Base-by-base conservation (phyloP, 257 asterid species). In the Capsicum baccatum region DNA sequence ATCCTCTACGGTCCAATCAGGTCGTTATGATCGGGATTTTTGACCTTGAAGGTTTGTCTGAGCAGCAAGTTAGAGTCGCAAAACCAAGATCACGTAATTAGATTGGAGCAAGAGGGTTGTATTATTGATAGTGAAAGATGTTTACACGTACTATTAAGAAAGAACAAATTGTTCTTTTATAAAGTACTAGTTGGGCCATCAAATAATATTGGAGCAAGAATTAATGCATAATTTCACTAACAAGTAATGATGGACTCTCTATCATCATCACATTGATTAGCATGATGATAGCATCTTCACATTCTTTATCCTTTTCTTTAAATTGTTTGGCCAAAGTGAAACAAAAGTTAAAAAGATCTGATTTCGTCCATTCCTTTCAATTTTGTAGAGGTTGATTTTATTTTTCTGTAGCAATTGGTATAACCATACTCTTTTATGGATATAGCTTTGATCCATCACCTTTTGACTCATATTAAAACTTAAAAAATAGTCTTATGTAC, bases 251-350 rank as follows among this genome's bases (percentile, higher is more conserved):
- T 16, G 57, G 37, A 39, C n/a, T 74, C 80, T 10, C 8, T 52
- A 26, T 1, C 16, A 50, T 35, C 62, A 50, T 50, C 21, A 50
- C 47, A 50, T 21, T 21, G 4, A 57, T 21, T 76, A 52, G 37
- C 44, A 39, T 3, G 44, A 2, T 39, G 44, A 39, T 39, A 39
- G 44, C 26, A 76, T 52, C 47, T 21, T 11, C 50, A 50, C 63
- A 13, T 76, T 54, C 9, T 21, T 76, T 21, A 12, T 76, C 44
- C 39, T n/a, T 47, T 16, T 52, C 81, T 76, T 76, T 76, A 76
- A 19, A 6, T 76, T 52, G 63, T 76, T 52, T 76, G 81, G 81
- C 63, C 26, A 76, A 76, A 35, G 81, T 2, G 81, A 52, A 52
- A 76, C 81, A 26, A 76, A 50, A 52, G 63, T 54, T 26, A 1